Evolutionary conservation across 1,139 yeast genomes (phyloP).

Genomic region (Eremothecium cymbalariae): DNA sequence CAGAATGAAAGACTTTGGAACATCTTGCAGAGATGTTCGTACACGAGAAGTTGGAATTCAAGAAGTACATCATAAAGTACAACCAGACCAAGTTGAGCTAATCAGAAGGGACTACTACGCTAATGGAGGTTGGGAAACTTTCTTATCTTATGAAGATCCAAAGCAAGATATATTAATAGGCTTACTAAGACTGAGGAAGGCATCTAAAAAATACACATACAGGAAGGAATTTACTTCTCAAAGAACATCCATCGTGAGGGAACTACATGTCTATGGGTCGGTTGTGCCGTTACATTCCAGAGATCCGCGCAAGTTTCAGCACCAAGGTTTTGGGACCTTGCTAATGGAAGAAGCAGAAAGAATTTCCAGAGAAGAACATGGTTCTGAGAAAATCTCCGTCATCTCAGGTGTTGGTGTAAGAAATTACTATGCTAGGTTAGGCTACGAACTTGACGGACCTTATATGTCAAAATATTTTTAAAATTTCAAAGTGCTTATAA

Average conservation of each 20-base stretch:
- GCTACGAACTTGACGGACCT: conserved; percentile 91
- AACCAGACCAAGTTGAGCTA: conserved; percentile 94
- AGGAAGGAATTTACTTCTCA: conserved; percentile 80
- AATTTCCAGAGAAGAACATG: conserved; percentile 92
- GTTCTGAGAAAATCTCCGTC: conserved; percentile 82
- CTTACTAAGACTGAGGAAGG: conserved; percentile 75
- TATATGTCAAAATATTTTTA: conserved; percentile 68
- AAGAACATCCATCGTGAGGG: conserved; percentile 89
- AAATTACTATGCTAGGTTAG: conserved; percentile 85
- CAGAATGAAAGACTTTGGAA: conserved; percentile 97
- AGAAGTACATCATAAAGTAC: conserved; percentile 94
- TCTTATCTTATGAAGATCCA: conserved; percentile 92
- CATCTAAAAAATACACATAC: conserved; percentile 81
- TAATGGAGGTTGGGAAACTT: conserved; percentile 99
- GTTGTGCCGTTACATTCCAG: conserved; percentile 97
- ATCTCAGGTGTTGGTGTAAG: conserved; percentile 98
- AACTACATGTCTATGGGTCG: conserved; percentile 93
- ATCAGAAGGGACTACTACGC: conserved; percentile 95
- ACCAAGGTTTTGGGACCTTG: conserved; percentile 96
- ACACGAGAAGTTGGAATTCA: conserved; percentile 98
- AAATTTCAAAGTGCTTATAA: too few species aligned
- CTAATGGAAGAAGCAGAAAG: conserved; percentile 98
- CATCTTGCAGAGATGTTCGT: conserved; percentile 93
- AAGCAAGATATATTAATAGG: conserved; percentile 94
- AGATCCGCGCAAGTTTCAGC: conserved; percentile 97